Conservation (phyloP, 1,139 yeast species). For the Suhomyces bribrorum region DNA sequence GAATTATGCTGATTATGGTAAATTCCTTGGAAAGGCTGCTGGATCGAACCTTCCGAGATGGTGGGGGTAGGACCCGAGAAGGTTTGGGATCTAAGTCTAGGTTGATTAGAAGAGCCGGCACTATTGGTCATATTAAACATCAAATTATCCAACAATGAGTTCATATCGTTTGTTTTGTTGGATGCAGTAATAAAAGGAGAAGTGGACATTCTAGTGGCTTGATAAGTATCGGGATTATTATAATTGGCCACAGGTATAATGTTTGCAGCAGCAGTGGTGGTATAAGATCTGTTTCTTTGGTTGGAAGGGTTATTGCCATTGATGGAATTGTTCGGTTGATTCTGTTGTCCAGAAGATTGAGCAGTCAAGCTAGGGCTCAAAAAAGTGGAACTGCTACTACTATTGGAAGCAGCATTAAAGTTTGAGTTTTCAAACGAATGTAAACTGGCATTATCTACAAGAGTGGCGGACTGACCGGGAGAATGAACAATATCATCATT, state of each 20-base stretch:
- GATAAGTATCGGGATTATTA: conserved; percentile 16
- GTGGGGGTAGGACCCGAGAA: conserved; percentile 41
- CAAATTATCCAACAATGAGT: conserved; percentile 35
- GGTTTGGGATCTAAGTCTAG: conserved; percentile 46
- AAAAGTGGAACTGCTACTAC: conserved; percentile 27
- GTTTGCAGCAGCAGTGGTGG: conserved; percentile 45
- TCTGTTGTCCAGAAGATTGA: conserved; percentile 19
- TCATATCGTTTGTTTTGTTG: conserved; percentile 30
- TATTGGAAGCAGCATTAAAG: conserved; percentile 11
- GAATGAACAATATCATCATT: conserved; percentile 37
- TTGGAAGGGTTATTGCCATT: conserved; percentile 7
- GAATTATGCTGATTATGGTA: conserved; percentile 8
- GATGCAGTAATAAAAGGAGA: conserved; percentile 19
- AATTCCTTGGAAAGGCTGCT: conserved; percentile 8
- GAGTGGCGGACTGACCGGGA: conserved; percentile 18
- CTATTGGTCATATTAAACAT: conserved; percentile 24
- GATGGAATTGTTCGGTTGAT: conserved; percentile 3
- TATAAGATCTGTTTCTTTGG: conserved; percentile 48
- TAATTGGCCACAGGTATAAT: conserved; percentile 15
- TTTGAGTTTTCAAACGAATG: conserved; percentile 19
- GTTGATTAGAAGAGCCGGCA: conserved; percentile 14
- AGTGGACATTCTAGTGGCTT: conserved; percentile 15
- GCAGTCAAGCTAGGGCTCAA: conserved; percentile 37
- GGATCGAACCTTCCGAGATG: conserved; percentile 17
- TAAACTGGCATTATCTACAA: conserved; percentile 18